These are phyloP conservation scores for Trametes sanguinea DNA, from an alignment of 768 basidiomycete genomes.

Conservation along the genomic window DNA sequence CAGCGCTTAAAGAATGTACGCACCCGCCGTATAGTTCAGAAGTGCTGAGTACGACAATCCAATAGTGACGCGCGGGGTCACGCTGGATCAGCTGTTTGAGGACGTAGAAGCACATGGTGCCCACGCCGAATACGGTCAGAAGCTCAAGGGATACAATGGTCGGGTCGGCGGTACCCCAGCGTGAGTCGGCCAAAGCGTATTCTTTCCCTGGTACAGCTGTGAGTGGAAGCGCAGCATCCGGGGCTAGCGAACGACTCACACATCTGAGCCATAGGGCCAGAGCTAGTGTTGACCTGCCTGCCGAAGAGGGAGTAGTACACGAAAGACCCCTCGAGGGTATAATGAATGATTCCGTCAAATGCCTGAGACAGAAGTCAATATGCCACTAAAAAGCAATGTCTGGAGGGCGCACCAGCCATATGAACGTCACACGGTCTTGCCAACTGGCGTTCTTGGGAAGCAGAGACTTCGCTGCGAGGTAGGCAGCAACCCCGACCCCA, in stretches of 20 bases:
- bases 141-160: conserved; percentile 82
- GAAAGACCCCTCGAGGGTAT: conserved; percentile 79
- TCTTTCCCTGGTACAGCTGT: conserved; percentile 60
- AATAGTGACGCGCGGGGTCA: conserved; percentile 72
- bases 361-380: conserved; percentile 44
- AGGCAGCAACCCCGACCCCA: conserved; percentile 51
- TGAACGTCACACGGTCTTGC: conserved; percentile 70
- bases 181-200: conserved; percentile 76
- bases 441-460: conserved; percentile 64
- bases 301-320: conserved; percentile 78
- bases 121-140: conserved; percentile 78
- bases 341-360: conserved; percentile 81
- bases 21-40: conserved; percentile 80
- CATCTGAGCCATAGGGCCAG: conserved; percentile 69
- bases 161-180: conserved; percentile 81
- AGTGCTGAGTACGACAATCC: conserved; percentile 77
- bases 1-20: not conserved
- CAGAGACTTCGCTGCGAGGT: conserved; percentile 51
- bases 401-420: conserved; percentile 65
- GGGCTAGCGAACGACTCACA: conserved; percentile 48
- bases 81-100: conserved; percentile 61
- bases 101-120: conserved; percentile 73
- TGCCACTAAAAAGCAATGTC: not conserved
- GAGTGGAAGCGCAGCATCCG: not conserved
- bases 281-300: conserved; percentile 65